Evolutionary conservation across 208 protist genomes (phyloP).

Genomic region (Acanthamoeba lenticulata): DNA sequence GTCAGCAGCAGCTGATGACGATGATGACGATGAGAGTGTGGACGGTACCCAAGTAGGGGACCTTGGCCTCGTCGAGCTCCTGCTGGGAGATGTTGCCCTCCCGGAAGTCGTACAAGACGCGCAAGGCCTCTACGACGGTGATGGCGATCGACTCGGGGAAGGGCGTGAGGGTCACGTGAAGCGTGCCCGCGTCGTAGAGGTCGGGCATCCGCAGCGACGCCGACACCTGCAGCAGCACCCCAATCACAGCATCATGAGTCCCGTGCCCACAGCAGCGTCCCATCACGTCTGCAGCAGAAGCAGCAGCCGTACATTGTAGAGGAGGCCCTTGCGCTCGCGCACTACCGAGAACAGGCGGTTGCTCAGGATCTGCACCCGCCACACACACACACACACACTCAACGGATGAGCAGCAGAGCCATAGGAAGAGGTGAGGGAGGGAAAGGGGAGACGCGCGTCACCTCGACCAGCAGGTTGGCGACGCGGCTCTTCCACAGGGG

Average conservation of each 20-base stretch:
- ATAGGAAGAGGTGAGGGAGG: not conserved
- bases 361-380: constrained; percentile 21
- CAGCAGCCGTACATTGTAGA: constrained; percentile 27
- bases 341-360: constrained; percentile 52
- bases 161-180: constrained; percentile 9
- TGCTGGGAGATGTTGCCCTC: constrained; percentile 41
- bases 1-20: not conserved
- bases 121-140: constrained; percentile 29
- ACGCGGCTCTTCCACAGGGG: constrained; percentile 40
- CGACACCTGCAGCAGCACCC: not conserved
- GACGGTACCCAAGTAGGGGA: constrained; percentile 3
- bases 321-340: not conserved
- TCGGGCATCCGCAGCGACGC: constrained; percentile 29
- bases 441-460: not conserved
- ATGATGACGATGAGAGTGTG: not conserved
- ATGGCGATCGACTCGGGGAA: constrained; percentile 40
- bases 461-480: constrained; percentile 26
- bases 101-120: constrained; percentile 37
- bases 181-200: constrained; percentile 25
- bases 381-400: not conserved
- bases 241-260: too few species aligned
- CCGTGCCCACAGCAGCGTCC: not conserved
- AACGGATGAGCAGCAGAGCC: not conserved
- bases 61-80: constrained; percentile 54
- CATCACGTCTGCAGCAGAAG: not conserved